Base-by-base conservation (phyloP, 106 monocot genomes). In the Apostasia shenzhenica region DNA sequence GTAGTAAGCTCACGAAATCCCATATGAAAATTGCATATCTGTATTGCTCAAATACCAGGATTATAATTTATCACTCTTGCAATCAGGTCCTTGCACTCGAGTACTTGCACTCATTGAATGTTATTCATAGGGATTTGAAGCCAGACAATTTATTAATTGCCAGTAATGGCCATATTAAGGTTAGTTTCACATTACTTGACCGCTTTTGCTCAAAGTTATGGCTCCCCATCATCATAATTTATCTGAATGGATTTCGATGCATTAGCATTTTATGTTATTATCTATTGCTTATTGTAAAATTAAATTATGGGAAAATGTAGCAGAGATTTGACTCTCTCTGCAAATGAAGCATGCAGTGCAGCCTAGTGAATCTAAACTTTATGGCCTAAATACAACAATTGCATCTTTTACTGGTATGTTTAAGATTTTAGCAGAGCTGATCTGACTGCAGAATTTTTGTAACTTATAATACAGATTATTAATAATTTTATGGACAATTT, bases 41-140 rank as follows among this genome's bases (percentile, higher is more conserved):
- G 12, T 13, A 45, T 49, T 49, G 6, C 41, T 39, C 26, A 38
- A 26, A 48, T 26, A 8, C n/a, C 39, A 4, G 50, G 37, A 49
- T n/a, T 49, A 14, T 26, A 4, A 38, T 14, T 13, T 73, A 4
- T 57, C 12, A 6, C 46, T 45, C 54, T 14, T 45, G n/a, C 76
- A 26, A 26, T 70, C 47, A 99, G 99, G 93, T 93, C 74, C 99
- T 99, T 80, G 99, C 99, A 48, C 63, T 99, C 82, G 99, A 99
- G 61, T 99, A 99, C 57, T 74, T 99, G 60, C 99, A 99, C 70
- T 90, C 93, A 12, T 38, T 90, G 73, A 87, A 85, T 80, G 90
- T 99, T 48, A 85, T 99, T 80, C 99, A 99, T 83, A 84, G 99
- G 66, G 99, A 99, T 72, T 73, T 99, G 40, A 99, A 99, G 69